Evolutionary conservation across 768 basidiomycete species (phyloP).

Genomic region (Tulasnella sp.): DNA sequence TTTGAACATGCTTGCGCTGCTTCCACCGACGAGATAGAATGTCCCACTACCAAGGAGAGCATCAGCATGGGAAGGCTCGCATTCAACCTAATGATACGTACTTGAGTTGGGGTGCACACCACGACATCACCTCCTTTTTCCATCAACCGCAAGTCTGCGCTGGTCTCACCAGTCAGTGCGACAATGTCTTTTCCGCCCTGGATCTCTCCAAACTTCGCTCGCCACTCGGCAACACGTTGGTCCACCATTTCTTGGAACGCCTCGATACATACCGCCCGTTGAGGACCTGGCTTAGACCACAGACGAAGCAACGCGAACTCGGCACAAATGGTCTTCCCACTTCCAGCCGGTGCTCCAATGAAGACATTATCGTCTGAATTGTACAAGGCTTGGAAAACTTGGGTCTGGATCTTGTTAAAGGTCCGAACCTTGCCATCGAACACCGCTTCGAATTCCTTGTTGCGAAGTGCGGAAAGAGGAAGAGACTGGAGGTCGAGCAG

Average conservation of each 20-base stretch:
- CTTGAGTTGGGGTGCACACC: slow-evolving; percentile 89
- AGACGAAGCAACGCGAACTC: slow-evolving; percentile 93
- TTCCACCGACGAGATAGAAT: slow-evolving; percentile 91
- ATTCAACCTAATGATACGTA: slow-evolving; percentile 37
- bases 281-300: slow-evolving; percentile 82
- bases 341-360: slow-evolving; percentile 93
- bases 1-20: slow-evolving; percentile 94
- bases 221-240: slow-evolving; percentile 83
- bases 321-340: slow-evolving; percentile 95
- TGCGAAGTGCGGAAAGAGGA: slow-evolving; percentile 86
- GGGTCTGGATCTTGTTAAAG: slow-evolving; percentile 99
- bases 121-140: slow-evolving; percentile 85
- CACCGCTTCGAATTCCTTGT: slow-evolving; percentile 84
- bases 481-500: slow-evolving; percentile 90
- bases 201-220: slow-evolving; percentile 68
- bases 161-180: slow-evolving; percentile 89
- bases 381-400: slow-evolving; percentile 97
- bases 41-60: slow-evolving; percentile 69
- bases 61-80: neutral
- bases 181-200: slow-evolving; percentile 94
- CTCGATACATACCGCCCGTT: slow-evolving; percentile 88
- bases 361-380: slow-evolving; percentile 96
- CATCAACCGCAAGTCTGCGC: slow-evolving; percentile 77
- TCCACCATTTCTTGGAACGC: slow-evolving; percentile 99
- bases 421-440: slow-evolving; percentile 74